Conservation (phyloP, 2,329 filamentous ascomycete species). For the Alternaria triticimaculans region DNA sequence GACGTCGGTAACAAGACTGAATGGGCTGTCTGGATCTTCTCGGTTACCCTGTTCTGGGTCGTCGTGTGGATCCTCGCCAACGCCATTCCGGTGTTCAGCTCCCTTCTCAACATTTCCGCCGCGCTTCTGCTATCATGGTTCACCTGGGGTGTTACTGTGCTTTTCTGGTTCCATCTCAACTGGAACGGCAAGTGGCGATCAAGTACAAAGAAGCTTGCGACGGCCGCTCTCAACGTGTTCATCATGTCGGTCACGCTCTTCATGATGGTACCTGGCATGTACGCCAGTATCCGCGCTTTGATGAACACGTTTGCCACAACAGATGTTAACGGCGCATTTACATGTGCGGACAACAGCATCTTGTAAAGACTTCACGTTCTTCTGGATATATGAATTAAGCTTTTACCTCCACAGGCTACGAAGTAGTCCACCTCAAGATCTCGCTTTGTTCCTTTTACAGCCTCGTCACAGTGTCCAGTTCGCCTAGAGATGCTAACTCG, state of each 20-base stretch:
- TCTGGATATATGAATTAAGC: background rate
- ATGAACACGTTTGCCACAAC: slow-evolving; percentile 33
- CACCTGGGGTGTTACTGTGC: slow-evolving; percentile 35
- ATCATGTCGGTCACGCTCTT: slow-evolving; percentile 31
- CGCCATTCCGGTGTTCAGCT: slow-evolving; percentile 38
- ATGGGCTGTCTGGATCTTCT: slow-evolving; percentile 30
- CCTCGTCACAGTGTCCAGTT: background rate
- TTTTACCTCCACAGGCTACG: background rate
- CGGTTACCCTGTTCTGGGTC: slow-evolving; percentile 34
- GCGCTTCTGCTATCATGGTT: slow-evolving; percentile 36
- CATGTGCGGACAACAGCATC: slow-evolving; percentile 36
- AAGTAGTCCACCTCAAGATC: background rate
- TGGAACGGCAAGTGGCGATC: slow-evolving; percentile 34
- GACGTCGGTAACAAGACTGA: slow-evolving; percentile 23
- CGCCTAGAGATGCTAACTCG: background rate
- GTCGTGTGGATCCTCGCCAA: slow-evolving; percentile 37
- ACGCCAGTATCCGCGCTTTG: slow-evolving; percentile 31
- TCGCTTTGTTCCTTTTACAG: background rate
- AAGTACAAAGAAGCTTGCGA: slow-evolving; percentile 25
- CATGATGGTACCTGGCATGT: slow-evolving; percentile 36
- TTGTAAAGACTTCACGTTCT: slow-evolving; percentile 13
- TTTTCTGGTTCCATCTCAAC: slow-evolving; percentile 41
- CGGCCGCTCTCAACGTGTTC: slow-evolving; percentile 27
- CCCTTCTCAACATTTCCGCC: slow-evolving; percentile 34
- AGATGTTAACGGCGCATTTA: slow-evolving; percentile 36